phyloP scores from a whole-genome alignment of 208 protist genomes.

The Angomonas ambiguus region DNA sequence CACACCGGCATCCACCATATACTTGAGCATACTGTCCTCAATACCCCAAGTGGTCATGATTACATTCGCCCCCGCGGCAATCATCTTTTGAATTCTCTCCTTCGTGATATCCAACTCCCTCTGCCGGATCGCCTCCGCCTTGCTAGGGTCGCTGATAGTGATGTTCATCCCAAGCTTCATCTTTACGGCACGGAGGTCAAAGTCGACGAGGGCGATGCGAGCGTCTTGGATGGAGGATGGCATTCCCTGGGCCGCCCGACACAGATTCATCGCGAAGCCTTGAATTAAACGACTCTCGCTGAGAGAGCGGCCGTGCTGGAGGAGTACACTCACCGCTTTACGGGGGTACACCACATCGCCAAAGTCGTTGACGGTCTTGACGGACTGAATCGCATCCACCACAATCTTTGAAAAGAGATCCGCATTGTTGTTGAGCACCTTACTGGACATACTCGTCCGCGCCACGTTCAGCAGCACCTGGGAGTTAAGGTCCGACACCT shows the following conservation, averaged over 20 bases:
- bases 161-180: constrained; percentile 98
- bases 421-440: constrained; percentile 96
- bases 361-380: constrained; percentile 90
- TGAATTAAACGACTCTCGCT: constrained; percentile 92
- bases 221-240: constrained; percentile 93
- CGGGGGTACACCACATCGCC: constrained; percentile 96
- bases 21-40: constrained; percentile 98
- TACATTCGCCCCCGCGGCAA: constrained; percentile 98
- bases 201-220: constrained; percentile 99
- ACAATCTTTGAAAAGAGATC: constrained; percentile 98
- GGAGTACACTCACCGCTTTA: constrained; percentile 97
- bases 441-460: constrained; percentile 99
- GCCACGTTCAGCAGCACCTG: constrained; percentile 97
- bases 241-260: constrained; percentile 97
- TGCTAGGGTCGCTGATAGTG: constrained; percentile 95
- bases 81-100: constrained; percentile 97
- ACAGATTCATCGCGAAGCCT: constrained; percentile 97
- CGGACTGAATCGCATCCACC: constrained; percentile 88
- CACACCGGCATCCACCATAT: constrained; percentile 97
- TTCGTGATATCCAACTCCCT: constrained; percentile 97
- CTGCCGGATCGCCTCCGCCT: constrained; percentile 97
- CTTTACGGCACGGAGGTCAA: constrained; percentile 97
- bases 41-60: constrained; percentile 99
- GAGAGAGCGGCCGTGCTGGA: constrained; percentile 96
- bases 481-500: constrained; percentile 88